Percentiles rank a stretch among this genome's conserved stretches.
phyloP scores from a whole-genome alignment of 306 rosid genomes.

The Sindora glabra region DNA sequence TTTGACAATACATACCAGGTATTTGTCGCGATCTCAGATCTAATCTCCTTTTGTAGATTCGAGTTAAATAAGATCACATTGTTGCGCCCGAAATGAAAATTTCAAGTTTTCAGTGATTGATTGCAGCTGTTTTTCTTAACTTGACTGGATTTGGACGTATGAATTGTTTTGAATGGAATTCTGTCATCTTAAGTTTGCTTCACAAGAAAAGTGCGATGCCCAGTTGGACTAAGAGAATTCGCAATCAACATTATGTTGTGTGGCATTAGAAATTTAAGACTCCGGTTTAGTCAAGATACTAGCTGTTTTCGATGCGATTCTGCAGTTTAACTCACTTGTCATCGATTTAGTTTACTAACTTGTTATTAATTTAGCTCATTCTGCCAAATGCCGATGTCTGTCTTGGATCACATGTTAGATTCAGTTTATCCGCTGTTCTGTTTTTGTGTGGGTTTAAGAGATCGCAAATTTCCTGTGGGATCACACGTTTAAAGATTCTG shows the following conservation, averaged over 20 bases:
- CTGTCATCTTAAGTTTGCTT: background rate
- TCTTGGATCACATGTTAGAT: background rate
- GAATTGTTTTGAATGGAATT: background rate
- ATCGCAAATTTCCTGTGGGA: conserved; percentile 14
- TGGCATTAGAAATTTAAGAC: too few species aligned
- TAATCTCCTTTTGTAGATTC: background rate
- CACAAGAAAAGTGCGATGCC: background rate
- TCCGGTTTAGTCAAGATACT: too few species aligned
- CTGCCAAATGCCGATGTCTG: background rate
- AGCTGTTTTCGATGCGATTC: too few species aligned
- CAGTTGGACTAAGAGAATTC: background rate
- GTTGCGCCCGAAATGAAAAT: background rate
- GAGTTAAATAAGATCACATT: background rate
- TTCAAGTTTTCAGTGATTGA: background rate
- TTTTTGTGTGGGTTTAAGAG: background rate
- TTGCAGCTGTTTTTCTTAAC: background rate
- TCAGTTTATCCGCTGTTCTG: background rate
- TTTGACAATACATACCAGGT: conserved; percentile 62
- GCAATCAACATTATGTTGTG: background rate
- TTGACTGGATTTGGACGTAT: background rate
- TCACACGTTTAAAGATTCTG: background rate
- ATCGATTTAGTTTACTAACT: background rate
- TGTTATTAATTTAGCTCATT: background rate
- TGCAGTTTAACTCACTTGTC: background rate
- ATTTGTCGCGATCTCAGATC: conserved; percentile 21